Evolutionary conservation across 192 early-diverging fungal genomes (phyloP).

Genomic region (Backusella tuberculispora): DNA sequence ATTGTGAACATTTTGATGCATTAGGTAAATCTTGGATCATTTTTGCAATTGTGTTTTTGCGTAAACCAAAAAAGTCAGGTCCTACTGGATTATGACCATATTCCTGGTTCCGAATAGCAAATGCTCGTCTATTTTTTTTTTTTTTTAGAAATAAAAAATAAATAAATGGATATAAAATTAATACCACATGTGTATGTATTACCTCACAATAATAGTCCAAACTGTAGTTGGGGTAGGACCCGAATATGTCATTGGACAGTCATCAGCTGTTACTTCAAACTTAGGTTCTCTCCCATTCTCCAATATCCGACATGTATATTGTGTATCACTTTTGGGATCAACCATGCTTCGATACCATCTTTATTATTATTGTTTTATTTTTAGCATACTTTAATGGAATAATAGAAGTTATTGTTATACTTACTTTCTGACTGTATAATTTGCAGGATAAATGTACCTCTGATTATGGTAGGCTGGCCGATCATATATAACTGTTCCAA

Average conservation of each 20-base stretch:
- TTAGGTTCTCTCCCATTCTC: conserved; percentile 78
- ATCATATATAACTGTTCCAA: conserved; percentile 82
- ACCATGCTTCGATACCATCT: conserved; percentile 63
- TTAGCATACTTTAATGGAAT: neutral
- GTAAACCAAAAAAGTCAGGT: conserved; percentile 92
- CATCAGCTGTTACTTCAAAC: conserved; percentile 86
- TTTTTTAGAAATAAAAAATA: conserved; percentile 8
- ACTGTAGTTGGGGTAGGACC: conserved; percentile 85
- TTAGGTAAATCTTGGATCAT: conserved; percentile 91
- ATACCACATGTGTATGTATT: conserved; percentile 19
- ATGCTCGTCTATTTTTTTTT: conserved; percentile 51
- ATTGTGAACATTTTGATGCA: conserved; percentile 72
- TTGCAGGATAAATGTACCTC: conserved; percentile 91
- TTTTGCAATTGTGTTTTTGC: conserved; percentile 81
- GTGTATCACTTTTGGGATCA: conserved; percentile 49
- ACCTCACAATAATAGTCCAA: conserved; percentile 78
- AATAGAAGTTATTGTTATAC: neutral
- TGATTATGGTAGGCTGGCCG: conserved; percentile 83
- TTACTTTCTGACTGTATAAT: conserved; percentile 68
- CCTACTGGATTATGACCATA: conserved; percentile 82
- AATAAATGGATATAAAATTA: conserved; percentile 8
- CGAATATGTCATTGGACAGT: conserved; percentile 56
- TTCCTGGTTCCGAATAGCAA: conserved; percentile 78
- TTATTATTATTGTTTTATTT: conserved; percentile 8
- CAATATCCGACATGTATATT: conserved; percentile 77